Conservation (phyloP, 2,329 filamentous ascomycete species). For the Alternaria brassicicola region DNA sequence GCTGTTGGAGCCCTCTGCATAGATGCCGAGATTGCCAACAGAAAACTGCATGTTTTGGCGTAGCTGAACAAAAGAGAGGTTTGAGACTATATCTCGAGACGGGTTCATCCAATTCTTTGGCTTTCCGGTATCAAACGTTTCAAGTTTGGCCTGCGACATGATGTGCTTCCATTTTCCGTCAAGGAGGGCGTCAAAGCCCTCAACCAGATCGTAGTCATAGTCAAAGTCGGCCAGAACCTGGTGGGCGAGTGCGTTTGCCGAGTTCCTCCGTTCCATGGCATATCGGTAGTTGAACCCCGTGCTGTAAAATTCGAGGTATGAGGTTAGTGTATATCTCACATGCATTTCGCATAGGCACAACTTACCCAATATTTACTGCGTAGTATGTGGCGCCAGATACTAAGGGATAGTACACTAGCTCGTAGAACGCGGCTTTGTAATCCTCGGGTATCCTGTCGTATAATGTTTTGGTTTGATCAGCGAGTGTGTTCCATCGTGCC, state of each 20-base stretch:
- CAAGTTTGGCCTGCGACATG: conserved; percentile 30
- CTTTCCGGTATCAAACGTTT: conserved; percentile 50
- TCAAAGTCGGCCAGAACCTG: conserved; percentile 29
- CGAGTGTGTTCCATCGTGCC: conserved; percentile 59
- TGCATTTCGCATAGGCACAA: neutral
- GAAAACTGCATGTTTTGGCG: conserved; percentile 27
- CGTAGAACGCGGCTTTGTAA: conserved; percentile 63
- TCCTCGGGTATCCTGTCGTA: conserved; percentile 58
- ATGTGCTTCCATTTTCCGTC: conserved; percentile 41
- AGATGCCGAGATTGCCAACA: conserved; percentile 24
- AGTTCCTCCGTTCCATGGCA: conserved; percentile 34
- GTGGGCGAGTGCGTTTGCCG: conserved; percentile 29
- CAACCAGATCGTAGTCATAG: conserved; percentile 29
- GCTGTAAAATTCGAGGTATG: neutral
- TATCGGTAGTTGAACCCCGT: conserved; percentile 31
- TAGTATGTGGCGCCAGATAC: conserved; percentile 62
- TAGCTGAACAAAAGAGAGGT: conserved; percentile 61
- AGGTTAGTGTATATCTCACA: neutral
- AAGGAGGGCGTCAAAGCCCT: conserved; percentile 31
- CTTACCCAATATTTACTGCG: conserved; percentile 32
- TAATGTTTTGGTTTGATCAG: conserved; percentile 58
- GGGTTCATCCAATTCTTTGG: conserved; percentile 65
- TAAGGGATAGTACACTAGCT: conserved; percentile 64
- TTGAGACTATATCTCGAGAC: conserved; percentile 67
- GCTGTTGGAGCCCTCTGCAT: conserved; percentile 21